Evolutionary conservation across 225 moss, liverwort and hornwort genomes (phyloP), one percentile per base, ranked within the genome.

Genomic region (Marchantia polymorpha): DNA sequence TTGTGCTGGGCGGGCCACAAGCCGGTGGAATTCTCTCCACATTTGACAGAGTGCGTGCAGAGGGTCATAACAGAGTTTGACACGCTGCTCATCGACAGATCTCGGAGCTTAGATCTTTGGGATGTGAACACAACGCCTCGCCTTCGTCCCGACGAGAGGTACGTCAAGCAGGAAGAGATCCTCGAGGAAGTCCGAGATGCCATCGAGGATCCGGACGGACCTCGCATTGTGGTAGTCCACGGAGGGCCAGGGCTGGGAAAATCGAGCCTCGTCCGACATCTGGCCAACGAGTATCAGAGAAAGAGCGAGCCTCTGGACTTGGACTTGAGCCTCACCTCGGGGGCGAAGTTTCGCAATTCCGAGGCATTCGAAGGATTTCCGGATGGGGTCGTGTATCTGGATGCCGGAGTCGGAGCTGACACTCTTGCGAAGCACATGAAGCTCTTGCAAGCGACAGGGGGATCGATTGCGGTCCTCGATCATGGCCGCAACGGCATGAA

Each of bases 311-410:
- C 69, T 3, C 29, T 52, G 4, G 15, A 68, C 20, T 56, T 79
- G 52, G 69, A 79, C 15, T 20, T 68, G 69, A 68, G n/a, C 31
- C 0, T 69, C 20, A 79, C 46, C 17, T 16, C 48, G 78, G 78
- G 20, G 0, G 15, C 27, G 3, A 19, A 11, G 22, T 12, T 50
- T 48, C 49, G n/a, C 14, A 39, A 54, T 25, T 6, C 76, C 2
- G 51, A 78, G 78, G 27, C 52, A 12, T 65, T 79, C 23, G 58
- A 5, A 11, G 78, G 78, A 56, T 79, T 79, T 16, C 67, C 60
- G 4, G 78, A 79, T 54, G 78, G 78, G 31, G 69, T 79, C 19
- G 55, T 69, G 30, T 79, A 68, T 66, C 14, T 79, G 67, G 78
- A 52, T 53, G 67, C 30, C 29, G 78, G 78, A 56, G 69, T 23